Percentiles rank a stretch among this genome's conserved stretches.
These are phyloP conservation scores for Dothideomycetidae sp. DNA, from an alignment of 2,329 filamentous ascomycete species.

Conservation along the genomic window DNA sequence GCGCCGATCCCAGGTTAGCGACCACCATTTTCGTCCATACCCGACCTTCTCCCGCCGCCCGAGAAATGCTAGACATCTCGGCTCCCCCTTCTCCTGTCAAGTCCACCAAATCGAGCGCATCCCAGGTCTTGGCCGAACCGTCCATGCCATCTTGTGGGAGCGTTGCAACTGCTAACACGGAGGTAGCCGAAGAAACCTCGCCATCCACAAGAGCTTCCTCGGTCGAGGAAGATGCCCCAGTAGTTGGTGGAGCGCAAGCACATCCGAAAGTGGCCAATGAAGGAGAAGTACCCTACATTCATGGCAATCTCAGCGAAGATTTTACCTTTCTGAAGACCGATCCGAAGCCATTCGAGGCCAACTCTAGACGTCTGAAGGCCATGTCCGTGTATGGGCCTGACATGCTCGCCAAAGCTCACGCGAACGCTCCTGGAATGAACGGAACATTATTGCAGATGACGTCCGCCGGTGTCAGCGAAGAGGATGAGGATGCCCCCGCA, in stretches of 20 bases:
- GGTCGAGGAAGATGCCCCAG: slow-evolving; percentile 15
- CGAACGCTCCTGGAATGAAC: slow-evolving; percentile 5
- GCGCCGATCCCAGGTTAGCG: slow-evolving; percentile 19
- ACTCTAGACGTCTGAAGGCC: slow-evolving; percentile 2
- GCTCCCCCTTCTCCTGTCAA: slow-evolving; percentile 7
- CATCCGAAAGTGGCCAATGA: slow-evolving; percentile 17
- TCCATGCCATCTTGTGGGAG: slow-evolving; percentile 21
- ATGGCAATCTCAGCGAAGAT: slow-evolving; percentile 4
- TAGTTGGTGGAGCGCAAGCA: slow-evolving; percentile 16
- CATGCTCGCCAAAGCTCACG: slow-evolving; percentile 5
- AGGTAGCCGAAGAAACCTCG: slow-evolving; percentile 17
- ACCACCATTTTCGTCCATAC: slow-evolving; percentile 14
- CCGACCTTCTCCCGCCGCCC: slow-evolving; percentile 9
- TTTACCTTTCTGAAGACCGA: slow-evolving; percentile 6
- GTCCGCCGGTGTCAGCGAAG: neutral
- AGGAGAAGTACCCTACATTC: slow-evolving; percentile 8
- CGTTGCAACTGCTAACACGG: slow-evolving; percentile 22
- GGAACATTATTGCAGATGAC: slow-evolving; percentile 7
- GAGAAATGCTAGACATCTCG: slow-evolving; percentile 7
- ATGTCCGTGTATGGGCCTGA: slow-evolving; percentile 11
- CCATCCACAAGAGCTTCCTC: slow-evolving; percentile 23
- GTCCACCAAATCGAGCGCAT: slow-evolving; percentile 6
- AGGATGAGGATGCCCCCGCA: neutral
- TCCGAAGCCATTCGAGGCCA: neutral
- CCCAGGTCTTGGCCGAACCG: slow-evolving; percentile 11